Base-by-base conservation (phyloP, 176 grass and related monocot genomes). In the Phyllostachys edulis region DNA sequence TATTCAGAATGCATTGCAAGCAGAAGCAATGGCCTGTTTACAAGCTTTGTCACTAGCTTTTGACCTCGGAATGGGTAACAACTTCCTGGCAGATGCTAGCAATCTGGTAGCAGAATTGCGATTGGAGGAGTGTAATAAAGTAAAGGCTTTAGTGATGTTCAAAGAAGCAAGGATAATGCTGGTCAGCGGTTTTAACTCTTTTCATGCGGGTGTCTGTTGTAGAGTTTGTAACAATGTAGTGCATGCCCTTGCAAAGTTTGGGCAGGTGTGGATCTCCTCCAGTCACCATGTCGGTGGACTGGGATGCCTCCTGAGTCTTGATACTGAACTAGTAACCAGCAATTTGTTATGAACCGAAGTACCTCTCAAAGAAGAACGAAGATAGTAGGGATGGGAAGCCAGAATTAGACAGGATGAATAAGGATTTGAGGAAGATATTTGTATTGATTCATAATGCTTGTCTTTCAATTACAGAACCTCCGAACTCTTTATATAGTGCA, bases 141-240 rank as follows among this genome's bases (percentile, higher is more conserved):
- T 9, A 64, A 76, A 40, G 34, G 49, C 1, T 34, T 52, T 38
- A 49, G 1, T 34, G 20, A 45, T 64, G 46, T 18, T 63, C 2
- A 12, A 78, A 63, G 11, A 29, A 64, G 17, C 24, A 79, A 78
- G 42, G 26, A 65, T 65, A 36, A 79, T 65, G 76, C 60, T 65
- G 24, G 26, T 20, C 41, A 65, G 16, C 1, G 12, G 9, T 44
- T n/a, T 75, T 57, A 32, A 46, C 40, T 46, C 63, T 66, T 66
- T 66, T 6, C 41, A 46, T 63, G 7, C 11, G 4, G 50, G 14
- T 32, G 63, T 78, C 39, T 78, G 10, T 13, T 3, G 23, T 4
- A 4, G 14, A 63, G 23, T 63, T 44, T 61, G n/a, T 61, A 77
- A 77, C 15, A 41, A 44, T 62, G 38, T 60, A 61, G 45, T 0